Base-by-base conservation (phyloP, 1,284 basidiomycete species). In the Melampsora larici-populina region DNA sequence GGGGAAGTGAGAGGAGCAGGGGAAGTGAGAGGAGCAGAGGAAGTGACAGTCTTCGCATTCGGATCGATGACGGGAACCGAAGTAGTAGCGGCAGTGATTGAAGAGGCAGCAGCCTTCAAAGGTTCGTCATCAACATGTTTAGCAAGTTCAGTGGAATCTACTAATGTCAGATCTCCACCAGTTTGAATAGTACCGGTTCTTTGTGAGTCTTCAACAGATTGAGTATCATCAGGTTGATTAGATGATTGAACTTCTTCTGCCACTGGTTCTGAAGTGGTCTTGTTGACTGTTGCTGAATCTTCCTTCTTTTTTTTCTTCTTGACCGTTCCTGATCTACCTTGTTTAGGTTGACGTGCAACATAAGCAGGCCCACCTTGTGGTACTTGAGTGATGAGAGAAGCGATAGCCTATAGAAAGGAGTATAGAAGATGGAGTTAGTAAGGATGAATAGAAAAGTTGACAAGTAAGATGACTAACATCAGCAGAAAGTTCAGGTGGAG, bases 251-350 rank as follows among this genome's bases (percentile, higher is more conserved):
- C 18, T n/a, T 58, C 55, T 29, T 58, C 55, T 29, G 55, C n/a
- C n/a, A 58, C 3, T 29, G 55, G 21, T 15, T 58, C 55, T 58
- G 55, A 24, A 11, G 40, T 13, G 11, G 40, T 9, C 11, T 43
- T 43, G 55, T 58, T 58, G 21, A 29, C 9, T 58, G n/a, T 58
- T 1, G 55, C 1, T n/a, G n/a, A 4, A 8, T 58, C 55, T 11
- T 58, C 55, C 55, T 58, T 58, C 26, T 29, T n/a, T n/a, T 58
- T 58, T 15, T 58, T 58, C 55, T 58, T 58, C 55, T 58, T 58
- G 7, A 58, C 55, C 21, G 55, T 58, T 15, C 55, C 55, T 58
- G 55, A n/a, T n/a, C 55, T n/a, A 58, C n/a, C 21, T 49, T 49
- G 48, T 58, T 58, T 58, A 29, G 55, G 51, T 55, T 18, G n/a